These are phyloP conservation scores for Ophiostoma perfectum DNA, from an alignment of 2,329 filamentous ascomycete species.

Conservation along the genomic window DNA sequence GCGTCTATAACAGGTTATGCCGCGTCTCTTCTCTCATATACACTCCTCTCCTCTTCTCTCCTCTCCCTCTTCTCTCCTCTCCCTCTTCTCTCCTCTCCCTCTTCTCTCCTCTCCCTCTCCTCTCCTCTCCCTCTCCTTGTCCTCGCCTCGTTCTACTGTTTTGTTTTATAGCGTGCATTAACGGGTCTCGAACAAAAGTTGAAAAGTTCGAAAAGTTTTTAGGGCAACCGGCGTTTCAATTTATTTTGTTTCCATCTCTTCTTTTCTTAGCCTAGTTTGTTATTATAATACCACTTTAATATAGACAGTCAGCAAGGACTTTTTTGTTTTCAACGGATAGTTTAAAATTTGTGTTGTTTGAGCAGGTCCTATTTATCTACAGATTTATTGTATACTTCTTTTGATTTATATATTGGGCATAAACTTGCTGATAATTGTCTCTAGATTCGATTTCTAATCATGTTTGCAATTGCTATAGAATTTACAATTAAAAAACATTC, in stretches of 20 bases:
- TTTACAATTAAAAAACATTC: too few species aligned
- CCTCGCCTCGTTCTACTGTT: not conserved
- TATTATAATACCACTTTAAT: not conserved
- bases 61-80: not conserved
- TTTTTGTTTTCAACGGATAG: not conserved
- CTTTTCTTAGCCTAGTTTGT: not conserved
- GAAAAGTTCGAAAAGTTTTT: not conserved
- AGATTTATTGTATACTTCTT: too few species aligned
- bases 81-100: not conserved
- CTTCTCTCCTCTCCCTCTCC: not conserved
- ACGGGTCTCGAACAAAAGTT: not conserved
- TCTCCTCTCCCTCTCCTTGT: too few species aligned
- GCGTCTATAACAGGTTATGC: not conserved
- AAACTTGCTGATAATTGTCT: too few species aligned
- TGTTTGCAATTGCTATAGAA: too few species aligned
- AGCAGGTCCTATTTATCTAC: too few species aligned
- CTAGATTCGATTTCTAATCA: too few species aligned
- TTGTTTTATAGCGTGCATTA: not conserved
- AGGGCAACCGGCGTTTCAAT: not conserved
- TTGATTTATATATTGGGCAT: too few species aligned
- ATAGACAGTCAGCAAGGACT: not conserved
- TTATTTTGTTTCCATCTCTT: not conserved
- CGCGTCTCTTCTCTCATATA: not conserved
- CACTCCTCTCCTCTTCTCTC: not conserved
- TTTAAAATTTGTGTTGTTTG: not conserved